Percentiles rank a stretch among this genome's conserved stretches.
phyloP scores from a whole-genome alignment of 2,329 filamentous ascomycete species.

The Huntiella abstrusa region DNA sequence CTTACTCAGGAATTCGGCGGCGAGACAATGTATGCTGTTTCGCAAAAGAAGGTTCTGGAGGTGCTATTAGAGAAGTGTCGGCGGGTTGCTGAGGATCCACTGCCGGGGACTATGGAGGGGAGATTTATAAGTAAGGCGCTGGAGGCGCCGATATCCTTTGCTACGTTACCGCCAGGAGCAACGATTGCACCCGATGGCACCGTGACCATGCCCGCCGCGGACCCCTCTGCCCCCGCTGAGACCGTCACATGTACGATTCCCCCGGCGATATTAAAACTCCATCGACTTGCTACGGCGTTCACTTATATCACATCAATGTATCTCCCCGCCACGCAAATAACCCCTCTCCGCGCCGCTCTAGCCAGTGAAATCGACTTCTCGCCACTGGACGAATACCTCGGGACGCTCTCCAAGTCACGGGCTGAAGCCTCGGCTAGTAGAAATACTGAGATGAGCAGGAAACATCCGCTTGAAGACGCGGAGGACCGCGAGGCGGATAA shows the following conservation, averaged over 20 bases:
- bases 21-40: constrained; percentile 71
- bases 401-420: constrained; percentile 45
- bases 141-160: constrained; percentile 53
- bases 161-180: constrained; percentile 29
- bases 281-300: constrained; percentile 45
- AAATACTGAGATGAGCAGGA: constrained; percentile 52
- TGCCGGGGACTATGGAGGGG: constrained; percentile 71
- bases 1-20: constrained; percentile 69
- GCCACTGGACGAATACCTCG: constrained; percentile 51
- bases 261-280: constrained; percentile 33
- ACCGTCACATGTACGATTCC: constrained; percentile 16
- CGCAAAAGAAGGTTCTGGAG: constrained; percentile 46
- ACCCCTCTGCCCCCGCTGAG: constrained; percentile 17
- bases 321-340: constrained; percentile 27
- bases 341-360: constrained; percentile 24
- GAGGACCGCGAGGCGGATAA: constrained; percentile 52
- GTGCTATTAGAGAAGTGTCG: constrained; percentile 54
- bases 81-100: constrained; percentile 40
- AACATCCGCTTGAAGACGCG: constrained; percentile 47
- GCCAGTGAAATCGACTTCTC: constrained; percentile 41
- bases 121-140: constrained; percentile 60
- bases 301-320: constrained; percentile 47
- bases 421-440: constrained; percentile 53
- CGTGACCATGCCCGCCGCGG: constrained; percentile 13
- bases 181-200: background rate